Evolutionary conservation across 768 basidiomycete genomes (phyloP).

Genomic region (Phylloporus arenicola): DNA sequence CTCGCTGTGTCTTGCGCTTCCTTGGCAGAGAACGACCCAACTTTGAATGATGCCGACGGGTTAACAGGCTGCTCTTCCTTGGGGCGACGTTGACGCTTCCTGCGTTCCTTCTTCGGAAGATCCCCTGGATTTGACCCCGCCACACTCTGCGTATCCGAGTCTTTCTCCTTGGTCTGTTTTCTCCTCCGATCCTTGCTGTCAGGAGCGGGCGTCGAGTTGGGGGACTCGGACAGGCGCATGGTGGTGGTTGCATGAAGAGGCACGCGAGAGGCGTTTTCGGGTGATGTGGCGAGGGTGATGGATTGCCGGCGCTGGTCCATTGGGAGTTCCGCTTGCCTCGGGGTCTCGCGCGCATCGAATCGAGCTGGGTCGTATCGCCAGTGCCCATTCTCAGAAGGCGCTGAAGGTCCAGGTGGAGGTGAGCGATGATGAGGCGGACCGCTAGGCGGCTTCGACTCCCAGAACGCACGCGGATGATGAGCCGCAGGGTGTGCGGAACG

Average conservation of each 20-base stretch:
- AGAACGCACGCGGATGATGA: slow-evolving; percentile 39
- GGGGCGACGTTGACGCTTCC: slow-evolving; percentile 40
- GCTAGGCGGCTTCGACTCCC: slow-evolving; percentile 54
- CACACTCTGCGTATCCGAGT: slow-evolving; percentile 33
- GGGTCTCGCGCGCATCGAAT: slow-evolving; percentile 44
- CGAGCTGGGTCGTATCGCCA: slow-evolving; percentile 61
- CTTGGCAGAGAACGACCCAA: slow-evolving; percentile 32
- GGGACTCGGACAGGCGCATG: slow-evolving; percentile 56
- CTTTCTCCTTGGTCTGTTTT: slow-evolving; percentile 46
- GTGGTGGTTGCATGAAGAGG: slow-evolving; percentile 28
- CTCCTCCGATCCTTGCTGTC: slow-evolving; percentile 45
- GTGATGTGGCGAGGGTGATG: slow-evolving; percentile 42
- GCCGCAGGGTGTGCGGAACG: slow-evolving; percentile 43
- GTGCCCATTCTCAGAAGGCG: slow-evolving; percentile 38
- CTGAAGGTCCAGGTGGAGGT: slow-evolving; percentile 32
- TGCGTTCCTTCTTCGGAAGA: slow-evolving; percentile 52
- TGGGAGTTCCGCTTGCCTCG: slow-evolving; percentile 26
- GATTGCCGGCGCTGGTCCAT: slow-evolving; percentile 33
- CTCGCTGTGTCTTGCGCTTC: slow-evolving; percentile 59
- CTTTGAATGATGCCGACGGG: slow-evolving; percentile 30
- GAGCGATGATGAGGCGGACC: slow-evolving; percentile 28
- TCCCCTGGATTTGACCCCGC: slow-evolving; percentile 33
- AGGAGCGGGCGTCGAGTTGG: slow-evolving; percentile 38
- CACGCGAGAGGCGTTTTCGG: slow-evolving; percentile 34
- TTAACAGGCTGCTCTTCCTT: slow-evolving; percentile 41